Base-by-base conservation (phyloP, 768 basidiomycete species). In the Boletus rufocinnamomeus region DNA sequence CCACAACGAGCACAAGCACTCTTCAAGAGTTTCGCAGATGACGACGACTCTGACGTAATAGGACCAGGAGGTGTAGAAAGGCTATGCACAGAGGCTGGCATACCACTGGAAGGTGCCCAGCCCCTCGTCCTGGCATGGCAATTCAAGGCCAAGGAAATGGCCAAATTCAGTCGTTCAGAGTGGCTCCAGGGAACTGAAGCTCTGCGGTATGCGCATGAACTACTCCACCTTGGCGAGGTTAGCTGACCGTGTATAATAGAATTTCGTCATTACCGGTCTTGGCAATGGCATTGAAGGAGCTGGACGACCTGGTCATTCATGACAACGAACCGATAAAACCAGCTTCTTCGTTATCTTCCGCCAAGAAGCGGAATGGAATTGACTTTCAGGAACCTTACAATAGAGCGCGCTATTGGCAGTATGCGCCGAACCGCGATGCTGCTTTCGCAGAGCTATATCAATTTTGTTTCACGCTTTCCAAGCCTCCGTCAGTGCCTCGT, bases 101-200 rank as follows among this genome's bases (percentile, higher is more conserved):
- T 93, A 47, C 77, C 88, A 0, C 75, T 94, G 71, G 91, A 93
- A 21, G 88, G 90, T 32, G 77, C 86, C 7, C 73, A 84, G 60
- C 88, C 90, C 21, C 76, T 93, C 53, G 77, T 93, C 19, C 75
- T 93, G 16, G 83, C 89, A 25, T 93, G 91, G 91, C 86, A 88
- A 64, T 71, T 89, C 56, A 76, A 81, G 47, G 81, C 87, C 11
- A 77, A 79, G 57, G 89, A 91, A 66, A 86, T 93, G 85, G 88
- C 79, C 32, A 89, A 85, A 64, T 76, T 93, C 48, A 80, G 81
- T 45, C 82, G 78, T 71, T 78, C 82, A 9, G 89, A 90, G 66
- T 93, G 91, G 91, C 70, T 76, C n/a, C 77, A 78, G 57, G 87
- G 84, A 19, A 84, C 80, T 25, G 67, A 70, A 17, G 70, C 70